A percentile compares a stretch with the other conserved stretches of the same genome.
Evolutionary conservation across 2,329 filamentous ascomycete species (phyloP).

Genomic region (Hirsutella minnesotensis): DNA sequence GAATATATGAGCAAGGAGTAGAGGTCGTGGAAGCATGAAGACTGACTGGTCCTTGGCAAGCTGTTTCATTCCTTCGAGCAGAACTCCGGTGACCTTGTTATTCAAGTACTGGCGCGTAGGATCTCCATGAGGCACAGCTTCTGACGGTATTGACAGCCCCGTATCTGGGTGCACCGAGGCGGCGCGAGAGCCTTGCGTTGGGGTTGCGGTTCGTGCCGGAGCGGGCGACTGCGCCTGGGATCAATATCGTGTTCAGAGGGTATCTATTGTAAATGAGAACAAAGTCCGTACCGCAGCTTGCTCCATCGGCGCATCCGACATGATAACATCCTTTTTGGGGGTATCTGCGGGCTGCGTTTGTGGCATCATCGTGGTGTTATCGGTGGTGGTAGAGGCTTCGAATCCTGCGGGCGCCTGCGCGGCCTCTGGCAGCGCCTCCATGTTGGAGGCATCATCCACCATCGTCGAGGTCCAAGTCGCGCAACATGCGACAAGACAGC

Average conservation of each 20-base stretch:
- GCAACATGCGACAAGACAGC: background rate
- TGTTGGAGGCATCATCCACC: conserved; percentile 16
- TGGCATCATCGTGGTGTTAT: conserved; percentile 2
- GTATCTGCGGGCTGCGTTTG: conserved; percentile 10
- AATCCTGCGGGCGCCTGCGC: conserved; percentile 10
- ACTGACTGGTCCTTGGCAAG: conserved; percentile 59
- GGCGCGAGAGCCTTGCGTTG: conserved; percentile 38
- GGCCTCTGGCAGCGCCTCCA: conserved; percentile 9
- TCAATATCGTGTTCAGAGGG: too few relatives aligned
- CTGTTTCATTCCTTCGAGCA: conserved; percentile 66
- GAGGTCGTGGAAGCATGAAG: too few relatives aligned
- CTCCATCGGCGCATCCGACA: conserved; percentile 30
- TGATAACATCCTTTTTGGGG: conserved; percentile 25
- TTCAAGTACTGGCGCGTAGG: conserved; percentile 62
- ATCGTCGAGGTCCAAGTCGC: conserved; percentile 10
- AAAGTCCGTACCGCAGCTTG: conserved; percentile 22
- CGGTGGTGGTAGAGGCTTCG: conserved; percentile 10
- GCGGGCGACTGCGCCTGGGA: conserved; percentile 20
- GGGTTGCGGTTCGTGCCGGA: conserved; percentile 36
- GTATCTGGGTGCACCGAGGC: conserved; percentile 45
- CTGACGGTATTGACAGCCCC: conserved; percentile 41
- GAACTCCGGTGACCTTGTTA: conserved; percentile 51
- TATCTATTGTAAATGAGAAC: background rate
- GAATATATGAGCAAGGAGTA: too few relatives aligned
- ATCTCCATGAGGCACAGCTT: conserved; percentile 53